A percentile compares a stretch with the other conserved stretches of the same genome.
These are phyloP conservation scores for Aspergillus clavatus DNA, from an alignment of 2,329 filamentous ascomycete genomes.

Conservation along the genomic window DNA sequence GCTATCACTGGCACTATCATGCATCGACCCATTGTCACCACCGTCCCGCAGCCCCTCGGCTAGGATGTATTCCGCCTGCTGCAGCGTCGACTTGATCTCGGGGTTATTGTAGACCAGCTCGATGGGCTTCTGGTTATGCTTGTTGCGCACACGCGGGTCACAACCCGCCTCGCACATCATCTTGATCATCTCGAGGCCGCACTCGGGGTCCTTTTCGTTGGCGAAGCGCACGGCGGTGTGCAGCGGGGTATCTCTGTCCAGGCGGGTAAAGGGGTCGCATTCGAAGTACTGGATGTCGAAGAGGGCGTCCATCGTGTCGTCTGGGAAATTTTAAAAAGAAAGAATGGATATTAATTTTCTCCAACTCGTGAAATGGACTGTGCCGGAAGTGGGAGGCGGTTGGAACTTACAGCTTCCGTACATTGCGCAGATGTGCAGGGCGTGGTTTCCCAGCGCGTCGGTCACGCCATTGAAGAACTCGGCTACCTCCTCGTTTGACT, in stretches of 20 bases:
- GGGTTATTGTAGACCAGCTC: constrained; percentile 43
- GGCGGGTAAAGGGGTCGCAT: constrained; percentile 44
- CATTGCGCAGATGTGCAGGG: constrained; percentile 82
- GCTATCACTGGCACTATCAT: constrained; percentile 41
- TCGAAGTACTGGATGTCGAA: constrained; percentile 47
- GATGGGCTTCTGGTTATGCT: constrained; percentile 43
- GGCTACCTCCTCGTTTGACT: constrained; percentile 60
- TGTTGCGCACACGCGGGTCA: constrained; percentile 46
- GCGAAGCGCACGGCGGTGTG: constrained; percentile 44
- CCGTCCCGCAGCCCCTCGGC: constrained; percentile 41
- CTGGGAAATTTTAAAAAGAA: constrained; percentile 26
- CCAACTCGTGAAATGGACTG: background rate
- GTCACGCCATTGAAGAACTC: constrained; percentile 78
- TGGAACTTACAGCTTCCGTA: constrained; percentile 71
- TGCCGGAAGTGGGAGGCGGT: background rate
- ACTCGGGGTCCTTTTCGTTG: constrained; percentile 42
- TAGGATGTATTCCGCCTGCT: constrained; percentile 45
- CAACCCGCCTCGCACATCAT: constrained; percentile 49
- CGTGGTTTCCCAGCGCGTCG: constrained; percentile 80
- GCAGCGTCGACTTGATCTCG: constrained; percentile 39
- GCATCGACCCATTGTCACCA: constrained; percentile 31
- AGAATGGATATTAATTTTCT: background rate
- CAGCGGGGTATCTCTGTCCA: constrained; percentile 45
- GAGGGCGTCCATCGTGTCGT: constrained; percentile 45
- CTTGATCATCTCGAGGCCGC: constrained; percentile 44